phyloP scores from a whole-genome alignment of 768 basidiomycete genomes.

The Tulasnella sp. region DNA sequence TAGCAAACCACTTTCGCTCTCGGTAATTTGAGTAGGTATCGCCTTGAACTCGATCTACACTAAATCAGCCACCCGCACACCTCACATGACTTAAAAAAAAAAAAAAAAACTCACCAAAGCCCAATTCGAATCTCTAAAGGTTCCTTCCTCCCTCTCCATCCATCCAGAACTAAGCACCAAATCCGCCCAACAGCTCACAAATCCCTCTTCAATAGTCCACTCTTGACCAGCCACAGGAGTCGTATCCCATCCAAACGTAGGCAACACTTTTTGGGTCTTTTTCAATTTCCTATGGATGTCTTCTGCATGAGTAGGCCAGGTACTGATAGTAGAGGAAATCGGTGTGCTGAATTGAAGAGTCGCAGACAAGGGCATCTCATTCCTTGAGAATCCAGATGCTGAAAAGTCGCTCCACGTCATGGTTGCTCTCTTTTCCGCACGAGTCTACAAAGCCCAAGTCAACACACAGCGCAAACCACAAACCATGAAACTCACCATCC shows the following conservation, averaged over 20 bases:
- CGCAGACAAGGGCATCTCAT: constrained; percentile 58
- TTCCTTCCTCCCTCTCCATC: constrained; percentile 69
- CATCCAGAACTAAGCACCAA: constrained; percentile 42
- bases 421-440: constrained; percentile 61
- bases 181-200: constrained; percentile 56
- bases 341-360: constrained; percentile 68
- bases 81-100: constrained; percentile 12
- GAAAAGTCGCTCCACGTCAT: constrained; percentile 90
- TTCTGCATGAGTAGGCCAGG: constrained; percentile 63
- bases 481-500: constrained; percentile 35
- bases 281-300: constrained; percentile 68
- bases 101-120: constrained; percentile 49
- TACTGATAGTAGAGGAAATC: constrained; percentile 42
- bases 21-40: constrained; percentile 35
- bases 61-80: not conserved
- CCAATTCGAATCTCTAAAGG: constrained; percentile 85
- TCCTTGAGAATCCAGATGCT: constrained; percentile 63
- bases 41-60: constrained; percentile 81
- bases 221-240: constrained; percentile 64
- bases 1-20: not conserved
- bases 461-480: constrained; percentile 8
- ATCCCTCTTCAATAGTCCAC: constrained; percentile 80
- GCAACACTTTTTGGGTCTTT: constrained; percentile 67
- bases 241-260: constrained; percentile 87
- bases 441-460: constrained; percentile 33